Percentiles rank a stretch among this genome's conserved stretches.
Conservation (phyloP, 2,329 filamentous ascomycete species). For the Dryadomyces sulphureus region DNA sequence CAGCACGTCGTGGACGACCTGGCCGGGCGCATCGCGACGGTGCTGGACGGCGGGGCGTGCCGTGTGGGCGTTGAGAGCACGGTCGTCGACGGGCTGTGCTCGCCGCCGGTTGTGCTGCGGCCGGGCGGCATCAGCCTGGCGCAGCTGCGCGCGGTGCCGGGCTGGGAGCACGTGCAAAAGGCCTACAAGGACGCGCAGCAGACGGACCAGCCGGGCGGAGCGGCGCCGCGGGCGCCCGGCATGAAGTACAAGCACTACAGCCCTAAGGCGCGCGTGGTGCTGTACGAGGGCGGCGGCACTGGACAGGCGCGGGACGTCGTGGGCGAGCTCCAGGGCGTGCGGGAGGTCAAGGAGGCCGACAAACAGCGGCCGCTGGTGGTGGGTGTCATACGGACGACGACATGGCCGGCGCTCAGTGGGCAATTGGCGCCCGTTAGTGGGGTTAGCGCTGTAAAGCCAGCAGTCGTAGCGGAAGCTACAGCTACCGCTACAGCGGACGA, state of each 20-base stretch:
- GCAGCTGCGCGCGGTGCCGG: constrained; percentile 54
- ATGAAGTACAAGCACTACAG: constrained; percentile 99
- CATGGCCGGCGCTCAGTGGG: constrained; percentile 33
- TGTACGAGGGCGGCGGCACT: constrained; percentile 48
- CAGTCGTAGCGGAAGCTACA: constrained; percentile 12
- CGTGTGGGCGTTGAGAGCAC: constrained; percentile 90
- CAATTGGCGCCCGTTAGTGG: background rate
- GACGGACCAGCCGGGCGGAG: background rate
- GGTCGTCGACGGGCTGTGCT: constrained; percentile 77
- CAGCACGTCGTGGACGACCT: constrained; percentile 82
- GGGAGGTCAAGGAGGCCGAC: background rate
- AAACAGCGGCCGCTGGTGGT: constrained; percentile 14
- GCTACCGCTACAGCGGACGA: constrained; percentile 12
- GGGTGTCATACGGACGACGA: constrained; percentile 40
- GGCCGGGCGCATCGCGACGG: constrained; percentile 64
- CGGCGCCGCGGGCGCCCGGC: constrained; percentile 67
- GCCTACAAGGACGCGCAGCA: constrained; percentile 56
- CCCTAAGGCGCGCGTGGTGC: constrained; percentile 68
- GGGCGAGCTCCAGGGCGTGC: constrained; percentile 5
- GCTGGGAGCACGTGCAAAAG: constrained; percentile 66
- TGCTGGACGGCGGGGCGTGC: constrained; percentile 79
- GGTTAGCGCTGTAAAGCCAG: no score
- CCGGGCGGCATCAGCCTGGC: constrained; percentile 82
- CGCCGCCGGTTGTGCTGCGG: constrained; percentile 67
- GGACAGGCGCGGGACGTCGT: constrained; percentile 22